Base-by-base conservation (phyloP, 2,329 filamentous ascomycete genomes). In the Xylaria sp. region DNA sequence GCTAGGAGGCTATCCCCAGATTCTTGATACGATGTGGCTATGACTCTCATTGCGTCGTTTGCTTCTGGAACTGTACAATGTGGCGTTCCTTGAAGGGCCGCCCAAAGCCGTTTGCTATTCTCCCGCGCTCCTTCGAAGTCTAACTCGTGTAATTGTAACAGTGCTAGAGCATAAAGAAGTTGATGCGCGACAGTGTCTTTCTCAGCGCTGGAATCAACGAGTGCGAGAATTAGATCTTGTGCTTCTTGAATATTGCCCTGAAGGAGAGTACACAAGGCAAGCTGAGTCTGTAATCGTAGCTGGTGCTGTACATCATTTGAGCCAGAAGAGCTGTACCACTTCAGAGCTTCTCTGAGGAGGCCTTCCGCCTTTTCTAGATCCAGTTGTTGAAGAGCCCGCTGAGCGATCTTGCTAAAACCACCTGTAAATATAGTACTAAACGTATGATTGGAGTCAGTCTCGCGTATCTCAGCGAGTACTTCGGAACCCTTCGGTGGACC, bases 1-100 rank as follows among this genome's bases (percentile, higher is more conserved):
- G 68, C 68, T 17, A 69, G 44, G 38, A 65, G 61, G 25, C 33
- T 58, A 31, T 69, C 45, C 29, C 68, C 68, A 17, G 65, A 65
- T 58, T 69, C 59, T 36, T 65, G 61, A 55, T 69, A 69, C 10
- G 68, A 68, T 51, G 62, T 65, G 22, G 65, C 68, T 10, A 69
- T 39, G 9, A 69, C 29, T 29, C 42, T 68, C 65, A 69, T 68
- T 7, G 65, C 68, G 51, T 69, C 65, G 20, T 65, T 69, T 10
- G 59, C 50, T 29, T 33, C 55, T 5, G 68, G 59, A 42, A 42
- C 29, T 38, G 55, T 49, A 20, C 55, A 65, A 29, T 59, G 13
- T 17, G 60, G 56, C 7, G 36, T 65, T 44, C 17, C 59, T 42
- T 68, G 68, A 31, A 69, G 68, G 7, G 49, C 65, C 15, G 65